Evolutionary conservation across 192 early-diverging fungal species (phyloP), one percentile per base, ranked within the genome.

Genomic region (Umbelopsis sp.): DNA sequence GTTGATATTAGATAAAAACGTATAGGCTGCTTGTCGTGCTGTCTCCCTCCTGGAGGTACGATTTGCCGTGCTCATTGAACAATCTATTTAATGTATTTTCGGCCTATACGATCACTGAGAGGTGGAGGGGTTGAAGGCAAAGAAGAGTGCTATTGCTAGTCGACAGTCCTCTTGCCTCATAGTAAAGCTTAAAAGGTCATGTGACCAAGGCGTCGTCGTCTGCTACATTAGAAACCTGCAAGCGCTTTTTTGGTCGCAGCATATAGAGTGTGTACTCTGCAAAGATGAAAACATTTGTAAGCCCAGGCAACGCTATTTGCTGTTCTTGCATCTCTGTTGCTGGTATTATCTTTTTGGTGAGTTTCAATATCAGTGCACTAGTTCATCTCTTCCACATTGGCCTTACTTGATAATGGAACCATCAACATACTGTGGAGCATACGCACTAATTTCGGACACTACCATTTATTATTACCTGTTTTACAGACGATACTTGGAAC

Each of bases 281-380:
- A 34, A 84, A 54, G 70, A 85, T 85, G 83, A 85, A 85, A 72
- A 81, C 83, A 10, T 77, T 85, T 72, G 77, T 85, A 43, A 79
- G 81, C 43, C 74, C 76, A 52, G 83, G 79, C 9, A 65, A 81
- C 51, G 81, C 83, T 10, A 76, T 74, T 32, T 85, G 83, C 69
- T 85, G 83, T 70, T 79, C 79, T 29, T 43, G 77, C 25, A 56
- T 85, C 44, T 85, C 83, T 17, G 71, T 85, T 65, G 82, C 75
- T 74, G 83, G 83, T 29, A 82, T 85, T 53, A 79, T 85, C 67
- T 82, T 85, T 24, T 62, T 85, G 68, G 81, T 81, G 53, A 78
- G 73, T 52, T 72, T 74, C 68, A 29, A 65, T 66, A 43, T 66
- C 21, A 16, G 16, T 22, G 5, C 36, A 66, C 43, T 41, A 11